Evolutionary conservation across 257 asterid species (phyloP), one percentile per base, ranked within the genome.

Genomic region (Solanum appendiculatum): DNA sequence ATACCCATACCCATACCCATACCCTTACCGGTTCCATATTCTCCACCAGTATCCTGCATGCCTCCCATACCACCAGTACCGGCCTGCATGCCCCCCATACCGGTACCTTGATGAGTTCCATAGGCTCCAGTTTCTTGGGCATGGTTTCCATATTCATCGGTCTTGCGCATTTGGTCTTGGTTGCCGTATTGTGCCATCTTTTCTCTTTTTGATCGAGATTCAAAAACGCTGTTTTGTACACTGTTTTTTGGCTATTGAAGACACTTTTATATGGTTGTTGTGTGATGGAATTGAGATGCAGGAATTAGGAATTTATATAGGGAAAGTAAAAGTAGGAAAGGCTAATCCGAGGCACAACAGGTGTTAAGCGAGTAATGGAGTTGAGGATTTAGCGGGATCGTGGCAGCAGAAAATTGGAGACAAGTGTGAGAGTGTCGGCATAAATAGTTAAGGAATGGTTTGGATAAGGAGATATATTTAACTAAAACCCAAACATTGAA

Each of bases 71-170:
- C 77, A 6, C 21, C 54, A n/a, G 48, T 34, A 9, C 82, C 82
- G 14, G n/a, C n/a, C 14, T 34, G 36, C 33, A 18, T 73, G n/a
- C 27, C 77, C 39, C 40, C 75, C 75, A 68, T 68, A 51, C 64
- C 84, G 25, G 44, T 31, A 46, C 44, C 68, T 48, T 18, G 63
- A 16, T 33, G 82, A 10, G 51, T 73, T 9, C 86, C 87, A 25
- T 87, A 87, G 81, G 91, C 92, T 86, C 84, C 92, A 9, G 72
- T 69, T 25, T 86, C 91, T 34, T 72, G 86, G 85, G 87, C 83
- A 0, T 89, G 91, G 86, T 92, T 88, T 1, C 86, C 92, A 18
- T 82, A 86, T 85, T 88, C 92, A 16, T 88, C 94, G 27, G 88
- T 86, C 34, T 90, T 89, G 39, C 86, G 88, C 87, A 92, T 86